These are phyloP conservation scores for Acacia concinna DNA, from an alignment of 331 rosid genomes.

Conservation along the genomic window DNA sequence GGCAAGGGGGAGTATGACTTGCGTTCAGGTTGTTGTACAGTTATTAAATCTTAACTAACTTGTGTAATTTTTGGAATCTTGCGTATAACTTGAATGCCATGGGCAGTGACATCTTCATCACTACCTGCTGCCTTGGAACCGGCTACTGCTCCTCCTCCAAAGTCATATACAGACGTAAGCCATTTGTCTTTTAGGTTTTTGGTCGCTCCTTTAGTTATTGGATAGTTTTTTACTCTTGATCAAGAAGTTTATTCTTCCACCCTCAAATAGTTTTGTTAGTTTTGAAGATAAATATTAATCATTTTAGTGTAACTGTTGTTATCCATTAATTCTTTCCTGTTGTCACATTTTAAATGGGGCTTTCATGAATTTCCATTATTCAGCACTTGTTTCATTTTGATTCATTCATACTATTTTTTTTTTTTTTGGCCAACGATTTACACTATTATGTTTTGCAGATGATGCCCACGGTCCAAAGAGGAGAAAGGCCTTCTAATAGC, in stretches of 20 bases:
- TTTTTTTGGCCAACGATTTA: conserved; percentile 47
- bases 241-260: background rate
- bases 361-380: background rate
- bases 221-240: background rate
- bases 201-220: background rate
- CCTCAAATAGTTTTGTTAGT: background rate
- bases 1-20: conserved; percentile 54
- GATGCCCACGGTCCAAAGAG: conserved; percentile 87
- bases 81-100: conserved; percentile 19
- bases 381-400: background rate
- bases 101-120: conserved; percentile 68
- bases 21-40: conserved; percentile 57
- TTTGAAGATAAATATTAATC: background rate
- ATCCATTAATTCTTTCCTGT: background rate
- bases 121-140: conserved; percentile 62
- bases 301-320: background rate
- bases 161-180: conserved; percentile 72
- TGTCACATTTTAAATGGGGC: background rate
- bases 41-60: background rate
- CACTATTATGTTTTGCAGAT: conserved; percentile 50
- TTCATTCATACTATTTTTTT: background rate
- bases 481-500: conserved; percentile 77
- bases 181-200: conserved; percentile 1
- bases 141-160: conserved; percentile 66
- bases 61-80: conserved; percentile 12